These are phyloP conservation scores for Metschnikowia arizonensis DNA, from an alignment of 805 yeast genomes.

Conservation along the genomic window DNA sequence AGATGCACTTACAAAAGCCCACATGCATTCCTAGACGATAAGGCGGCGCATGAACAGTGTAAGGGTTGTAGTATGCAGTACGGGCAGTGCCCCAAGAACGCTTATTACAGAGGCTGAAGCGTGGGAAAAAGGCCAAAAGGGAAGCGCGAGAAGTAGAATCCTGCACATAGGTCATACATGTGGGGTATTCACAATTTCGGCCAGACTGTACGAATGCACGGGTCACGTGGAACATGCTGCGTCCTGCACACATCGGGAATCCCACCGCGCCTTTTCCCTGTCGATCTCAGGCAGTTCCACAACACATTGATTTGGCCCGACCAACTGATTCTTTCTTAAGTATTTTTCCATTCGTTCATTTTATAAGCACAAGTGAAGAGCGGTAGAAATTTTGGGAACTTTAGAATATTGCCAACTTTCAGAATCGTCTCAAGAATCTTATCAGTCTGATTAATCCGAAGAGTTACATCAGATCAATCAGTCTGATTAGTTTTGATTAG, in stretches of 20 bases:
- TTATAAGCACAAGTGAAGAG: neutral
- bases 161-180: neutral
- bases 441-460: too few relatives aligned
- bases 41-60: neutral
- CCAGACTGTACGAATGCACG: neutral
- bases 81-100: too few relatives aligned
- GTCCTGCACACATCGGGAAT: neutral
- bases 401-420: too few relatives aligned
- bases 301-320: neutral
- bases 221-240: neutral
- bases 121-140: too few relatives aligned
- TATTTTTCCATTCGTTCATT: neutral
- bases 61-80: neutral
- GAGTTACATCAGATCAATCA: too few relatives aligned
- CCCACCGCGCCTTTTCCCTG: constrained; percentile 1
- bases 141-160: too few relatives aligned
- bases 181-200: neutral
- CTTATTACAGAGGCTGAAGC: too few relatives aligned
- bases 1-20: neutral
- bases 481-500: too few relatives aligned
- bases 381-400: too few relatives aligned
- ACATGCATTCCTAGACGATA: neutral
- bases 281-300: neutral
- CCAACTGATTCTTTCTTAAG: neutral
- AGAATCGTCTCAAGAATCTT: too few relatives aligned